Base-by-base conservation (phyloP, 2,329 filamentous ascomycete species). In the Clonostachys rosea region DNA sequence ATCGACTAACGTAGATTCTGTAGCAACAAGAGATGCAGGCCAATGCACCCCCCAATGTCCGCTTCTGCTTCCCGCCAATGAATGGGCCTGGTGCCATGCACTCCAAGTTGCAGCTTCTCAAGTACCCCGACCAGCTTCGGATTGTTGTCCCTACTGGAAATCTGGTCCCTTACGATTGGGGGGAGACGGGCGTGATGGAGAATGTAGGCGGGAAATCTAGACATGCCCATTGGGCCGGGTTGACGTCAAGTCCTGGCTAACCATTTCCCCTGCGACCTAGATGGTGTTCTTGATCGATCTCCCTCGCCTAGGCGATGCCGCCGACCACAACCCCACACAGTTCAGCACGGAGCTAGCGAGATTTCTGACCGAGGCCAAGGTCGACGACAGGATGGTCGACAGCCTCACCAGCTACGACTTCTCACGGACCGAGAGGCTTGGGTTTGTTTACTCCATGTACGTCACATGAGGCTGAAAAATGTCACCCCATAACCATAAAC, bases 271-370 rank as follows among this genome's bases (percentile, higher is more conserved):
- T 10, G 24, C 24, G 24, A 30, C 24, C 9, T 48, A 87, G 84
- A 86, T 84, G 56, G 82, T 91, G 8, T 97, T 96, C 61, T 61
- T 97, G n/a, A 91, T 99, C 54, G 94, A 99, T 61, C 78, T 97
- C 9, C 92, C 94, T 6, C 75, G 79, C 39, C 64, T 81, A 20
- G 56, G 67, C n/a, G 57, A 60, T 37, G 54, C 58, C n/a, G 54
- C 54, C 44, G 47, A 53, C 20, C 54, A 51, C 51, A 65, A 55
- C 49, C 66, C 53, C 64, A 69, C 59, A 35, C 48, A 47, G 34
- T 96, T 96, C 61, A 81, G 81, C 17, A 75, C 80, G 49, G 86
- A 92, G 39, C 70, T 96, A 24, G 64, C 78, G 18, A 78, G 81
- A 57, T 96, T 94, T 57, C 68, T 95, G 4, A 67, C 71, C 48